Conservation (phyloP, 1,284 basidiomycete genomes). For the Ceratobasidium sp. region DNA sequence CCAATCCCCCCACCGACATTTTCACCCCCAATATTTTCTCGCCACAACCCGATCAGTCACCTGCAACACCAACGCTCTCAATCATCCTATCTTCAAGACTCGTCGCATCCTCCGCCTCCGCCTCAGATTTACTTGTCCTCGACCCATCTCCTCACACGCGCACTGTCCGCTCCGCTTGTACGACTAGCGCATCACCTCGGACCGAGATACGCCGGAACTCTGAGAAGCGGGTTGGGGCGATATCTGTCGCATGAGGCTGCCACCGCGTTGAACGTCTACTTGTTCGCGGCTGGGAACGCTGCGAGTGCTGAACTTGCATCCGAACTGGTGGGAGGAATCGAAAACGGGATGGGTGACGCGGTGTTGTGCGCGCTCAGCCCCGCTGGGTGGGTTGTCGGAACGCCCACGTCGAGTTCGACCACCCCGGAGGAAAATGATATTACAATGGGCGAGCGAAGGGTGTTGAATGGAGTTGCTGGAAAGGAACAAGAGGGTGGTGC, state of each 20-base stretch:
- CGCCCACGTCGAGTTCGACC: background rate
- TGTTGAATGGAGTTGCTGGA: constrained; percentile 28
- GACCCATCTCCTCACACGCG: constrained; percentile 67
- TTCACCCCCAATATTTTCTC: background rate
- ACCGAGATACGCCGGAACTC: constrained; percentile 75
- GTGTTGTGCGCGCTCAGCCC: constrained; percentile 66
- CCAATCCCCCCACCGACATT: background rate
- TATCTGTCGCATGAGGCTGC: constrained; percentile 83
- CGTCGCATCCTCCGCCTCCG: constrained; percentile 7
- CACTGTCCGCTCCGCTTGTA: constrained; percentile 73
- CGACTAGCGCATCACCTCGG: constrained; percentile 79
- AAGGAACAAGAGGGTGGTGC: constrained; percentile 33
- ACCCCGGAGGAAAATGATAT: background rate
- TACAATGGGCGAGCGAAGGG: constrained; percentile 36
- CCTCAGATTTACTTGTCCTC: constrained; percentile 56
- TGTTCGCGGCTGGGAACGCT: constrained; percentile 54
- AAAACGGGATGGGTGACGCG: constrained; percentile 61
- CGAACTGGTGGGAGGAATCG: constrained; percentile 57
- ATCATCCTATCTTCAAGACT: constrained; percentile 36
- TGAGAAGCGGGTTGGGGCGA: constrained; percentile 71
- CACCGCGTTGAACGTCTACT: constrained; percentile 77
- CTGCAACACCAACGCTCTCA: constrained; percentile 26
- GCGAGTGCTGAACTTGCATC: constrained; percentile 52
- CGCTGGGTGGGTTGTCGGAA: constrained; percentile 49
- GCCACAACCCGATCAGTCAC: background rate